phyloP scores from a whole-genome alignment of 2,329 filamentous ascomycete genomes.

The Aspergillus piperis region DNA sequence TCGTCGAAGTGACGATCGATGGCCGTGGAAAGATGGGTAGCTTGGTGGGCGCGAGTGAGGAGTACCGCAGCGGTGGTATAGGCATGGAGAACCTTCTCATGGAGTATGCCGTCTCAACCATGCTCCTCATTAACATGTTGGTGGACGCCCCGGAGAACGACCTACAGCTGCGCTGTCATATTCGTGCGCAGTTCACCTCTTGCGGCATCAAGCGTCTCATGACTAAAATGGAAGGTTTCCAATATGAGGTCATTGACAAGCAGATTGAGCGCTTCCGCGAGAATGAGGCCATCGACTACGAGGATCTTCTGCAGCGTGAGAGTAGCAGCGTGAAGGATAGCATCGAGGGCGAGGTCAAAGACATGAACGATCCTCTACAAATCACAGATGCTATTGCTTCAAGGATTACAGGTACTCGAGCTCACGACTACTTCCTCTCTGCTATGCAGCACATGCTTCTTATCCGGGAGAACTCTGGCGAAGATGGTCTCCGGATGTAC shows the following conservation, averaged over 20 bases:
- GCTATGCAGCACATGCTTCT: conserved; percentile 93
- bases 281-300: conserved; percentile 97
- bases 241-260: conserved; percentile 98
- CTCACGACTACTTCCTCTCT: conserved; percentile 94
- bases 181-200: conserved; percentile 91
- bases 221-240: conserved; percentile 96
- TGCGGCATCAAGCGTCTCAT: conserved; percentile 93
- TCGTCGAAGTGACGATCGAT: conserved; percentile 95
- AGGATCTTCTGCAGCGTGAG: conserved; percentile 91
- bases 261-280: conserved; percentile 91
- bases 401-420: conserved; percentile 77
- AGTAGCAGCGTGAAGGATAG: conserved; percentile 87
- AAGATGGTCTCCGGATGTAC: conserved; percentile 92
- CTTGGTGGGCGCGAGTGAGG: conserved; percentile 92
- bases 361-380: conserved; percentile 88
- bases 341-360: conserved; percentile 81
- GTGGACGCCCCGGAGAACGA: conserved; percentile 89
- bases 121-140: conserved; percentile 95
- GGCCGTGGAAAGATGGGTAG: conserved; percentile 98
- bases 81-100: conserved; percentile 98
- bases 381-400: conserved; percentile 92
- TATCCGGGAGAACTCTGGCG: conserved; percentile 85
- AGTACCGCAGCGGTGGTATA: conserved; percentile 91
- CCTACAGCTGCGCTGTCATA: conserved; percentile 87
- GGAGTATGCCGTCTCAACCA: conserved; percentile 95